Evolutionary conservation across 345 rosid genomes (phyloP).

Genomic region (Hirschfeldia incana): DNA sequence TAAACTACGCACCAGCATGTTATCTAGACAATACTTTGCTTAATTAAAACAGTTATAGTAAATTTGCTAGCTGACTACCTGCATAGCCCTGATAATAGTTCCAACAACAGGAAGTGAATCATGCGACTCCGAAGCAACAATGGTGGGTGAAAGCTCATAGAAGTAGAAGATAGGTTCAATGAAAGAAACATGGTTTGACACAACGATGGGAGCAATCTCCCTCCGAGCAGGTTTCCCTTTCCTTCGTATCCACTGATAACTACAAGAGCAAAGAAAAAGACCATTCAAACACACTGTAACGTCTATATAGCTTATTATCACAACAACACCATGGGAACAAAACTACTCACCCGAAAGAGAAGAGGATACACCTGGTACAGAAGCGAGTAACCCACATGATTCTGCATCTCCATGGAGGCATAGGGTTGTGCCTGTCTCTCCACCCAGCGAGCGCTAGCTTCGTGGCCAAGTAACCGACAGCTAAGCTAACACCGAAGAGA

Average conservation of each 20-base stretch:
- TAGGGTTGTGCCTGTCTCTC: constrained; percentile 81
- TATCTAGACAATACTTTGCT: no score
- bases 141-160: constrained; percentile 87
- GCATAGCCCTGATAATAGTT: constrained; percentile 98
- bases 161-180: constrained; percentile 94
- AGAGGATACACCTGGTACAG: constrained; percentile 73
- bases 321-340: not conserved
- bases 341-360: constrained; percentile 76
- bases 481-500: constrained; percentile 63
- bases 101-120: constrained; percentile 93
- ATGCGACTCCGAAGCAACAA: constrained; percentile 91
- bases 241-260: constrained; percentile 92
- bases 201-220: constrained; percentile 85
- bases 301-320: not conserved
- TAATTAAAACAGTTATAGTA: no score
- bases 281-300: not conserved
- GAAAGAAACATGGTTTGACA: constrained; percentile 89
- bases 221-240: constrained; percentile 92
- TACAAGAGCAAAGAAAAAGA: constrained; percentile 29
- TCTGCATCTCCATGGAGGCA: constrained; percentile 83
- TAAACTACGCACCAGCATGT: not conserved
- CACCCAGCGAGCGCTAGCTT: constrained; percentile 73
- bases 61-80: constrained; percentile 44
- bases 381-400: constrained; percentile 92
- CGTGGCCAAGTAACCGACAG: constrained; percentile 72